phyloP scores from a whole-genome alignment of 2,329 filamentous ascomycete genomes.

The Beauveria medogensis region DNA sequence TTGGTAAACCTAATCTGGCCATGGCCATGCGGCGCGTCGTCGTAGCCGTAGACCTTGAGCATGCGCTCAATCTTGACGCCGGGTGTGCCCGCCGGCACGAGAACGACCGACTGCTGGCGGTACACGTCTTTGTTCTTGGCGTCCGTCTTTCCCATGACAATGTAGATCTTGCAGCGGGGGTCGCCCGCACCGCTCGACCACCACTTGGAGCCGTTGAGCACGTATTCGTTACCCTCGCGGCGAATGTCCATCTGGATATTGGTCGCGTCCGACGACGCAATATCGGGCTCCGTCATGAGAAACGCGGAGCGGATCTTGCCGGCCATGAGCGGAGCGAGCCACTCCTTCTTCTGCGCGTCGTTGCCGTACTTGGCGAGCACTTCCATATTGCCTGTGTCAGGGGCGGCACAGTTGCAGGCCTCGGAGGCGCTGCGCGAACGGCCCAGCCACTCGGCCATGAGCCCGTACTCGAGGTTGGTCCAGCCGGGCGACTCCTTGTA shows the following conservation, averaged over 20 bases:
- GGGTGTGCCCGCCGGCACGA: slow-evolving; percentile 72
- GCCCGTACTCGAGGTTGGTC: slow-evolving; percentile 89
- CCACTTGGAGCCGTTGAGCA: slow-evolving; percentile 97
- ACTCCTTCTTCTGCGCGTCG: slow-evolving; percentile 73
- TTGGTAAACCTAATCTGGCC: slow-evolving; percentile 85
- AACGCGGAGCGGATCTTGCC: slow-evolving; percentile 85
- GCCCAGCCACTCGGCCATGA: slow-evolving; percentile 95
- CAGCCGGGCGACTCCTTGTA: slow-evolving; percentile 94
- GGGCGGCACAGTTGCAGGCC: slow-evolving; percentile 83
- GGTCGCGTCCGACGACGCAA: slow-evolving; percentile 83
- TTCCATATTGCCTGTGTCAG: slow-evolving; percentile 94
- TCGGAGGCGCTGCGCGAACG: slow-evolving; percentile 77
- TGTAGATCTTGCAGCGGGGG: slow-evolving; percentile 83
- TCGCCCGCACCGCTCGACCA: slow-evolving; percentile 96
- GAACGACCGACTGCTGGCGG: slow-evolving; percentile 84
- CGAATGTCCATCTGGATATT: slow-evolving; percentile 83
- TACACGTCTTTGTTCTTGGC: slow-evolving; percentile 68
- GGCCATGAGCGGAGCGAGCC: slow-evolving; percentile 73
- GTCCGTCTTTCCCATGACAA: slow-evolving; percentile 94
- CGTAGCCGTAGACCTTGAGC: slow-evolving; percentile 89
- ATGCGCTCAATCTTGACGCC: slow-evolving; percentile 92
- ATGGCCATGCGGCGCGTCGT: slow-evolving; percentile 97
- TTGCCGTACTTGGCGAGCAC: slow-evolving; percentile 87
- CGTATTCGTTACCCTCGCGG: slow-evolving; percentile 77
- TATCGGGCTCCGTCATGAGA: slow-evolving; percentile 86